phyloP scores from a whole-genome alignment of 1,139 yeast genomes.

The Hansenula anomala region DNA sequence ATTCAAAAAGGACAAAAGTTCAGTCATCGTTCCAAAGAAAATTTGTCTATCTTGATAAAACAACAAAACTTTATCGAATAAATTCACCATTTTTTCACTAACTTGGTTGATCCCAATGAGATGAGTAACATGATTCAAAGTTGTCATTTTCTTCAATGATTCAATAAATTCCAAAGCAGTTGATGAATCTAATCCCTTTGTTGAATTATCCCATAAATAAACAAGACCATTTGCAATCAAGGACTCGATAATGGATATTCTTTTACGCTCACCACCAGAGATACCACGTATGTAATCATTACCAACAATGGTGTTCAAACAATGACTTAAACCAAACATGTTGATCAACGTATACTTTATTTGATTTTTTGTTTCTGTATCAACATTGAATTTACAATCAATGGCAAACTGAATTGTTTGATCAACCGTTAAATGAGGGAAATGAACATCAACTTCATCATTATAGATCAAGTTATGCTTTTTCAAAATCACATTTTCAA shows the following conservation, averaged over 20 bases:
- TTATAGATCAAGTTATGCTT: conserved; percentile 45
- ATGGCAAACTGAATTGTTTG: conserved; percentile 39
- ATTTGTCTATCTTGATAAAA: conserved; percentile 38
- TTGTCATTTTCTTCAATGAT: conserved; percentile 36
- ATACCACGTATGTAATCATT: conserved; percentile 69
- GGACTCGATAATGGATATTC: conserved; percentile 69
- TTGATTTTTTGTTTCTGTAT: conserved; percentile 36
- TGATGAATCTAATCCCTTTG: conserved; percentile 57
- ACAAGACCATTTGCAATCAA: conserved; percentile 41
- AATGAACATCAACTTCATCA: conserved; percentile 48
- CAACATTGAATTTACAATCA: conserved; percentile 29
- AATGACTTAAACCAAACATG: conserved; percentile 53
- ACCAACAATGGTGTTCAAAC: conserved; percentile 64
- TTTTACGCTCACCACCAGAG: conserved; percentile 80
- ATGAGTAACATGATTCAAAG: conserved; percentile 32
- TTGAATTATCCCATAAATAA: conserved; percentile 59
- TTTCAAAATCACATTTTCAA: too few relatives aligned
- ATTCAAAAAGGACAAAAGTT: conserved; percentile 33
- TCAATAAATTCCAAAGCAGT: conserved; percentile 44
- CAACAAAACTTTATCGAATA: conserved; percentile 39
- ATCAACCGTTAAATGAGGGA: conserved; percentile 48
- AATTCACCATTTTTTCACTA: conserved; percentile 38
- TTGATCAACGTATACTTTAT: conserved; percentile 42
- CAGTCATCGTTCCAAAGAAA: conserved; percentile 42
- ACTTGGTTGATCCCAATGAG: conserved; percentile 41